Evolutionary conservation across 2,329 filamentous ascomycete genomes (phyloP).

Genomic region (Penicillium sp.): DNA sequence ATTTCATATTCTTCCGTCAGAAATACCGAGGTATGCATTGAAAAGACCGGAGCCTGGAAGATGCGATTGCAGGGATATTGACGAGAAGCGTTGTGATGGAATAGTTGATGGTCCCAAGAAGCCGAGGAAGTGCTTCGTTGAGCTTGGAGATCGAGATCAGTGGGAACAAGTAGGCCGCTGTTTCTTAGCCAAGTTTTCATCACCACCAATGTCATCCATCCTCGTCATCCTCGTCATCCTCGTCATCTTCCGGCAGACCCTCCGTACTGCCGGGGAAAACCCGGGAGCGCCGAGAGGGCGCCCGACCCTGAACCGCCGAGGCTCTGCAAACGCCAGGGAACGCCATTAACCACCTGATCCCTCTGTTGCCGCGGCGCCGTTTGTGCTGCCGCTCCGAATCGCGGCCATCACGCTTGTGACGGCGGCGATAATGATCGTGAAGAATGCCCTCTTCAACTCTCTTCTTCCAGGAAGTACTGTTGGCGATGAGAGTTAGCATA

Average conservation of each 20-base stretch:
- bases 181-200: conserved; percentile 1
- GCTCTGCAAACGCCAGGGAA: conserved; percentile 46
- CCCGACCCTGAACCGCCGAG: conserved; percentile 31
- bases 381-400: conserved; percentile 36
- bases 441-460: conserved; percentile 65
- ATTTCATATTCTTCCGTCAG: conserved; percentile 1
- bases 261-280: conserved; percentile 52
- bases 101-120: neutral
- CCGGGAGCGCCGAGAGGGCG: conserved; percentile 26
- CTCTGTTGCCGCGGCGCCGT: conserved; percentile 31
- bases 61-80: neutral
- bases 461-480: conserved; percentile 88
- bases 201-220: too few relatives aligned
- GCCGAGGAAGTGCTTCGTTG: neutral
- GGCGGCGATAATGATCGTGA: conserved; percentile 39
- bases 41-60: too few relatives aligned
- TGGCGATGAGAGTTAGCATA: conserved; percentile 8
- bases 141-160: too few relatives aligned
- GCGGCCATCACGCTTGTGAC: conserved; percentile 36
- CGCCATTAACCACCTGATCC: conserved; percentile 37
- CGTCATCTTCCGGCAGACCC: conserved; percentile 56
- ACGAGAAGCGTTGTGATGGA: conserved; percentile 1
- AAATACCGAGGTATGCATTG: too few relatives aligned
- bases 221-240: conserved; percentile 53
- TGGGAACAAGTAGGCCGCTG: conserved; percentile 1